phyloP scores from a whole-genome alignment of 768 basidiomycete genomes.

The Boletus tomentosulus region DNA sequence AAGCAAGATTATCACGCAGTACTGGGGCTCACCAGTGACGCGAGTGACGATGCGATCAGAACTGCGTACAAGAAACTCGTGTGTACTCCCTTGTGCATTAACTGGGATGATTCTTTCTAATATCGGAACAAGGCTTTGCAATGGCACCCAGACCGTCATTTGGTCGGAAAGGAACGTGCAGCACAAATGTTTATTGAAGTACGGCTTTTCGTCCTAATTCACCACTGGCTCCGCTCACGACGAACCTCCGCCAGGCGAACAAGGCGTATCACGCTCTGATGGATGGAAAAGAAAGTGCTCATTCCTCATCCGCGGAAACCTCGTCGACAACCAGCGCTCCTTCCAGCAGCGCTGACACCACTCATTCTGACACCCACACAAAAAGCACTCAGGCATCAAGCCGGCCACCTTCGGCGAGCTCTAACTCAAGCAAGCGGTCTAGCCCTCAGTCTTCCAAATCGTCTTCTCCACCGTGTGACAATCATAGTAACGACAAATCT shows the following conservation, averaged over 20 bases:
- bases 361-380: constrained; percentile 19
- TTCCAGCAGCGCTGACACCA: constrained; percentile 16
- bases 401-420: constrained; percentile 31
- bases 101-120: constrained; percentile 19
- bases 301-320: constrained; percentile 26
- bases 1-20: constrained; percentile 35
- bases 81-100: constrained; percentile 24
- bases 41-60: constrained; percentile 50
- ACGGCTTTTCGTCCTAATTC: constrained; percentile 6
- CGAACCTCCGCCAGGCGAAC: constrained; percentile 38
- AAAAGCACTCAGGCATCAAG: constrained; percentile 25
- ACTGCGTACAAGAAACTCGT: constrained; percentile 62
- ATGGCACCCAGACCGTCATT: constrained; percentile 68
- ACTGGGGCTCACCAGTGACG: constrained; percentile 42
- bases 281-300: constrained; percentile 36
- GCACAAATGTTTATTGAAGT: constrained; percentile 59
- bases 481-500: constrained; percentile 6
- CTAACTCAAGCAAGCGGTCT: constrained; percentile 24
- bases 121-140: constrained; percentile 44
- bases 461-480: constrained; percentile 14
- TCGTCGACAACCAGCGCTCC: constrained; percentile 22
- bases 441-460: constrained; percentile 5
- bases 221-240: background rate
- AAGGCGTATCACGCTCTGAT: constrained; percentile 53
- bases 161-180: constrained; percentile 46